A percentile compares a stretch with the other conserved stretches of the same genome.
Evolutionary conservation across 208 protist genomes (phyloP).

Genomic region (Leptomonas seymouri): DNA sequence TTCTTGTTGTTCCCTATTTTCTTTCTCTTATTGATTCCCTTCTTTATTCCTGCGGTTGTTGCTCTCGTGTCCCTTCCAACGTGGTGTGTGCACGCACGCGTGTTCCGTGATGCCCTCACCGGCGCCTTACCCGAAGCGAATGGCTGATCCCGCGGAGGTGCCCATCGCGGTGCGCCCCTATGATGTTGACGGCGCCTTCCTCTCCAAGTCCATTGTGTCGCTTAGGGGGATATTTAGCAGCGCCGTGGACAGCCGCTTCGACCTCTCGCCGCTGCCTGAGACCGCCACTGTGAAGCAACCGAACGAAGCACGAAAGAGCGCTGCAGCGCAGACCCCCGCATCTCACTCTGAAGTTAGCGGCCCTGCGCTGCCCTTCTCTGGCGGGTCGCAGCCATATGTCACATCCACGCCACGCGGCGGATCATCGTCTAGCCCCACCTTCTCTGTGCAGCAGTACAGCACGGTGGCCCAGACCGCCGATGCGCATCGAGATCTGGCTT

Average conservation of each 20-base stretch:
- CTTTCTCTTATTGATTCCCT: too few relatives aligned
- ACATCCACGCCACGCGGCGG: slow-evolving; percentile 5
- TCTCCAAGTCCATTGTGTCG: slow-evolving; percentile 43
- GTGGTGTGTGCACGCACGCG: not conserved
- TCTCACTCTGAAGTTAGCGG: too few relatives aligned
- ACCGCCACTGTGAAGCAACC: not conserved
- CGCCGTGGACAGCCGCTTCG: slow-evolving; percentile 15
- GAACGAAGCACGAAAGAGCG: not conserved
- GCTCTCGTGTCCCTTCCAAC: too few relatives aligned
- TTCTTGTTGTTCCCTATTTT: too few relatives aligned
- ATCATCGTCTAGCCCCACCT: not conserved
- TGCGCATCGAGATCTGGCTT: not conserved
- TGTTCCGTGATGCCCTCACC: not conserved
- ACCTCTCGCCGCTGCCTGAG: slow-evolving; percentile 16
- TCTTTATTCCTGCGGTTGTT: too few relatives aligned
- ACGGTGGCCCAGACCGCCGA: slow-evolving; percentile 2
- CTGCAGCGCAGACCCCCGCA: not conserved
- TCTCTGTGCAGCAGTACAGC: not conserved
- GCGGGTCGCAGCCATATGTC: slow-evolving; percentile 18
- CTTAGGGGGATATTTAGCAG: slow-evolving; percentile 22
- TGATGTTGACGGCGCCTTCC: slow-evolving; percentile 39
- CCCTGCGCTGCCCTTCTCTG: slow-evolving; percentile 17
- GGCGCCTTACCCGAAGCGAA: not conserved
- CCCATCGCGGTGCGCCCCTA: slow-evolving; percentile 35
- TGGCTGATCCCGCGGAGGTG: slow-evolving; percentile 13